Conservation (phyloP, 1,139 yeast species). For the Wickerhamomyces sp. region DNA sequence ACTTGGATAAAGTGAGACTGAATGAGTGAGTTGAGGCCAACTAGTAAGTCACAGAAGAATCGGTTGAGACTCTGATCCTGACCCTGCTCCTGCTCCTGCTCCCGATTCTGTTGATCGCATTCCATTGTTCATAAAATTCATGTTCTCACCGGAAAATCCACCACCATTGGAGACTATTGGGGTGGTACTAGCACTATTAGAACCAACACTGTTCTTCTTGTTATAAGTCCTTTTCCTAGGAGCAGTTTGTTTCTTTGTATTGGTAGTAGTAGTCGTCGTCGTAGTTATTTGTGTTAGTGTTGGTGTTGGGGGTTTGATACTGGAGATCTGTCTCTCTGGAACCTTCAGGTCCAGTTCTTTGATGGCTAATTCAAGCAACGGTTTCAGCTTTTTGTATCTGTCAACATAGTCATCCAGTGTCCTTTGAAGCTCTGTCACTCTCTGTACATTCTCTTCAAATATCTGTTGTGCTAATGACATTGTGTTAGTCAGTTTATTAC, state of each 20-base stretch:
- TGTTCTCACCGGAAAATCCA: neutral
- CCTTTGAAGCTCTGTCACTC: slow-evolving; percentile 15
- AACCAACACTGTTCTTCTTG: slow-evolving; percentile 13
- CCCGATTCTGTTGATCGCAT: slow-evolving; percentile 6
- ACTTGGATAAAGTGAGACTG: too few species aligned
- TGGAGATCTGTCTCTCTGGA: slow-evolving; percentile 19
- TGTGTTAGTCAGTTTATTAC: slow-evolving; percentile 1
- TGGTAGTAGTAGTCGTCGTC: slow-evolving; percentile 1
- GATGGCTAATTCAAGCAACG: slow-evolving; percentile 18
- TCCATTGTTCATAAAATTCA: neutral
- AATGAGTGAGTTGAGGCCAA: too few species aligned
- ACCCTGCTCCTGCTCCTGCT: slow-evolving; percentile 2
- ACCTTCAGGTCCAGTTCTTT: slow-evolving; percentile 13
- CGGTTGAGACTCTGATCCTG: slow-evolving; percentile 19
- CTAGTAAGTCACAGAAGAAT: slow-evolving; percentile 12
- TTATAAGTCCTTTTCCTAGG: slow-evolving; percentile 16
- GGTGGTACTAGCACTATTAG: slow-evolving; percentile 8
- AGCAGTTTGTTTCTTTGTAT: slow-evolving; percentile 9
- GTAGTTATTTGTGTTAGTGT: slow-evolving; percentile 1
- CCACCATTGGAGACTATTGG: slow-evolving; percentile 5
- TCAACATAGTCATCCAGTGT: slow-evolving; percentile 22
- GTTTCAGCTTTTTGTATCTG: slow-evolving; percentile 21
- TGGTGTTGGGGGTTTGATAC: slow-evolving; percentile 12
- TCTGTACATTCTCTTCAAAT: slow-evolving; percentile 20
- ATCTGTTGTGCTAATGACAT: slow-evolving; percentile 17